Percentiles rank a stretch among this genome's conserved stretches.
Evolutionary conservation across 208 protist species (phyloP).

Genomic region (Leptomonas seymouri): DNA sequence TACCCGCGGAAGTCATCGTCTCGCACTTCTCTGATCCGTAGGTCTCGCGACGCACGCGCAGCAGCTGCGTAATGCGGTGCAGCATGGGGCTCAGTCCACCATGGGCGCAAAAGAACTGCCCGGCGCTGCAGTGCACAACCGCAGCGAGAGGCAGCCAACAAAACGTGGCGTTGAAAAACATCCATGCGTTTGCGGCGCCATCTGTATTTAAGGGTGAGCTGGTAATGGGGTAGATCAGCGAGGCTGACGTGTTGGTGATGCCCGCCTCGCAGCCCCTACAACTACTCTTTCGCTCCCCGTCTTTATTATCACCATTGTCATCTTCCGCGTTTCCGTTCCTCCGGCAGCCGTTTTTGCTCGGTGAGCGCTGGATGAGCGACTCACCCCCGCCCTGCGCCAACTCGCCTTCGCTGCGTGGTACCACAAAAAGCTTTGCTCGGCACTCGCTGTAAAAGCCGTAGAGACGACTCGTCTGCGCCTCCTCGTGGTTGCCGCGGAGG

Average conservation of each 20-base stretch:
- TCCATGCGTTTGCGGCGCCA: conserved; percentile 47
- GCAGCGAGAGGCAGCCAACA: conserved; percentile 86
- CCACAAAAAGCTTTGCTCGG: conserved; percentile 53
- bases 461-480: conserved; percentile 80
- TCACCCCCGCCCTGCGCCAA: not conserved
- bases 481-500: conserved; percentile 92
- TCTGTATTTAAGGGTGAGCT: not conserved
- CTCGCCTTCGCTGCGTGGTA: not conserved
- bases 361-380: conserved; percentile 24
- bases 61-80: conserved; percentile 45
- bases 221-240: conserved; percentile 9
- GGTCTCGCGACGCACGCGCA: conserved; percentile 58
- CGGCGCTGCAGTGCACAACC: conserved; percentile 69
- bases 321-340: not conserved
- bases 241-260: not conserved
- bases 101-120: conserved; percentile 85
- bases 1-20: conserved; percentile 16
- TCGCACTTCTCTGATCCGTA: conserved; percentile 50
- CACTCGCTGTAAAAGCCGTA: conserved; percentile 90
- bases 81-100: conserved; percentile 79
- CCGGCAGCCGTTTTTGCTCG: not conserved
- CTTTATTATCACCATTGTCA: not conserved
- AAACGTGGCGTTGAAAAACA: conserved; percentile 82
- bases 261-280: not conserved
- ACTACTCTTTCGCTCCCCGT: not conserved